Conservation (phyloP, 306 rosid species). For the Cucurbita ficifolia region DNA sequence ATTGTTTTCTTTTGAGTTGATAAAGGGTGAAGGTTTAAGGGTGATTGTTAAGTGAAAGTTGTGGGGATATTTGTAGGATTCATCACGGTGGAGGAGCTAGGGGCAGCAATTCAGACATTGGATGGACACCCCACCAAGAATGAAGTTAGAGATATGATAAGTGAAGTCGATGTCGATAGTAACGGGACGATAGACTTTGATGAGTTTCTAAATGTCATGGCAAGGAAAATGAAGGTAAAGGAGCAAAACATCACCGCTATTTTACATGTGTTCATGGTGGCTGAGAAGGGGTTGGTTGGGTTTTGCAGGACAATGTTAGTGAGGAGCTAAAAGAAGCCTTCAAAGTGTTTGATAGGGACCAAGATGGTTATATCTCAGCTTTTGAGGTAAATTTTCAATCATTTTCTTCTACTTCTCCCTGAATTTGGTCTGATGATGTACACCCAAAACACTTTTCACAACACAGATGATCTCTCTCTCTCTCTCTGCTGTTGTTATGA, state of each 20-base stretch:
- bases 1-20: not conserved
- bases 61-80: slow-evolving; percentile 16
- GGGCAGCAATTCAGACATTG: slow-evolving; percentile 19
- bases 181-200: slow-evolving; percentile 30
- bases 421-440: not conserved
- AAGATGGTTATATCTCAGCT: slow-evolving; percentile 72
- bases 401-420: not conserved
- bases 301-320: slow-evolving; percentile 22
- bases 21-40: not conserved
- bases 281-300: not conserved
- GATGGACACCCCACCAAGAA: slow-evolving; percentile 32
- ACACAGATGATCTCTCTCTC: no score
- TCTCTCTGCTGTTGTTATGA: not conserved
- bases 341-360: slow-evolving; percentile 71
- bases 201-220: slow-evolving; percentile 38
- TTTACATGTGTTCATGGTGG: not conserved
- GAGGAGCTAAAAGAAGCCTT: slow-evolving; percentile 79
- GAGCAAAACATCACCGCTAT: not conserved
- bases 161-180: slow-evolving; percentile 21
- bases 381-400: slow-evolving; percentile 31
- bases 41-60: not conserved
- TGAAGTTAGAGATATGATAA: slow-evolving; percentile 31
- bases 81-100: slow-evolving; percentile 26
- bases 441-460: not conserved
- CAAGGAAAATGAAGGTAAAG: slow-evolving; percentile 34